Conservation (phyloP, 2,329 filamentous ascomycete genomes). For the Torrubiellomyces zombiae region DNA sequence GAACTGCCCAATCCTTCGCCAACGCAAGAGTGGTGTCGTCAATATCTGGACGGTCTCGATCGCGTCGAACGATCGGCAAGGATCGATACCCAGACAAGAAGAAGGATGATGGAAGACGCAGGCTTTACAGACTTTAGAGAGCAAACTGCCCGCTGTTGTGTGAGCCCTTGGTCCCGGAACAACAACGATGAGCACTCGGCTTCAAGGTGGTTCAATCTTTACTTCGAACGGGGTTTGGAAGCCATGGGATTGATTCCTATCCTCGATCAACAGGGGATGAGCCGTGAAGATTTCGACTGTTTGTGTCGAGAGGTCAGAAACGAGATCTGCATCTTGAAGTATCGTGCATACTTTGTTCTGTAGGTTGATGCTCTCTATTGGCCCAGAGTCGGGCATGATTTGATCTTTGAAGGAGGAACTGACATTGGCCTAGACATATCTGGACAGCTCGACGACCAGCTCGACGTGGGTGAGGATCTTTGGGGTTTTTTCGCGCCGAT, state of each 20-base stretch:
- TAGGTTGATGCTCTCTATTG: constrained; percentile 29
- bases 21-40: constrained; percentile 52
- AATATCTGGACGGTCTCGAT: constrained; percentile 51
- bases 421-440: no score
- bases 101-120: constrained; percentile 42
- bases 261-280: constrained; percentile 28
- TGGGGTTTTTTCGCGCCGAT: no score
- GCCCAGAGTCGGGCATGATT: no score
- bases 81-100: constrained; percentile 31
- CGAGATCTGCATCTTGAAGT: constrained; percentile 51
- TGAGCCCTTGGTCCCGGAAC: constrained; percentile 57
- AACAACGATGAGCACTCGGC: constrained; percentile 49
- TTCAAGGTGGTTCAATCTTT: constrained; percentile 72
- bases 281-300: constrained; percentile 42
- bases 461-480: no score
- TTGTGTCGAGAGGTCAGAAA: constrained; percentile 46
- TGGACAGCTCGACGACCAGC: constrained; percentile 9
- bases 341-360: constrained; percentile 62
- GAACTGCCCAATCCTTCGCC: constrained; percentile 41
- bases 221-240: constrained; percentile 55
- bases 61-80: constrained; percentile 49
- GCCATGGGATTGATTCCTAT: constrained; percentile 60
- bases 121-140: constrained; percentile 73
- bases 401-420: no score
- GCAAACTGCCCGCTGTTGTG: constrained; percentile 48